A percentile compares a stretch with the other conserved stretches of the same genome.
phyloP scores from a whole-genome alignment of 2,329 filamentous ascomycete species.

The Dothideomycetes sp. region DNA sequence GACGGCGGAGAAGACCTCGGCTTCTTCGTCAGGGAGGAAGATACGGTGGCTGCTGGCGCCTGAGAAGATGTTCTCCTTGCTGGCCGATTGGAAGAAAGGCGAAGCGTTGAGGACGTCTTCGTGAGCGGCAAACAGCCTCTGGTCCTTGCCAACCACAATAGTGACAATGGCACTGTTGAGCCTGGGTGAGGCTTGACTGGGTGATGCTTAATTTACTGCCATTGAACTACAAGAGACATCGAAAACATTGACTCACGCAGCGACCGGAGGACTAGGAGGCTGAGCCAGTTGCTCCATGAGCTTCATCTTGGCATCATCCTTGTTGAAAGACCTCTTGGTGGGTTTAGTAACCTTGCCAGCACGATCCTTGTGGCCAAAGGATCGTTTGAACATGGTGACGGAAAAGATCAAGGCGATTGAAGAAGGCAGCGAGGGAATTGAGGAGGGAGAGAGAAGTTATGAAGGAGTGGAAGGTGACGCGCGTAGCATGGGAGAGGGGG shows the following conservation, averaged over 20 bases:
- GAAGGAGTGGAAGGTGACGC: conserved; percentile 14
- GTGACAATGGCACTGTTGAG: conserved; percentile 72
- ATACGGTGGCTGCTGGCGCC: conserved; percentile 60
- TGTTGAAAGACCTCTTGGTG: conserved; percentile 63
- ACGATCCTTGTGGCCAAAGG: conserved; percentile 74
- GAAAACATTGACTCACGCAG: conserved; percentile 5
- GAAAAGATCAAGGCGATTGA: conserved; percentile 23
- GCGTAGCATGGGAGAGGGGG: conserved; percentile 6
- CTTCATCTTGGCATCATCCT: conserved; percentile 76
- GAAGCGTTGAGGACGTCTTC: conserved; percentile 83
- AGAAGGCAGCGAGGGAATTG: conserved; percentile 29
- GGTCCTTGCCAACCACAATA: conserved; percentile 71
- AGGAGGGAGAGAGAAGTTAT: conserved; percentile 8
- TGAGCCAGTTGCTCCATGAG: conserved; percentile 72
- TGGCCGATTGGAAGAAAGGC: conserved; percentile 57
- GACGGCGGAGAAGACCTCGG: conserved; percentile 84
- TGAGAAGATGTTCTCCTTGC: conserved; percentile 11
- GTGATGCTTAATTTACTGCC: not conserved
- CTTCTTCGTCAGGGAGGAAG: conserved; percentile 70
- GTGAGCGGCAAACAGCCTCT: conserved; percentile 87
- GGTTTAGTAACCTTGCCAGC: conserved; percentile 81
- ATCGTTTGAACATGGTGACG: conserved; percentile 80
- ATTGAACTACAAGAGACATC: not conserved
- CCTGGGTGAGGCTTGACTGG: conserved; percentile 30
- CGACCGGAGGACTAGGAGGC: conserved; percentile 37